Base-by-base conservation (phyloP, 179 eudicot species). In the Nepenthes alata region DNA sequence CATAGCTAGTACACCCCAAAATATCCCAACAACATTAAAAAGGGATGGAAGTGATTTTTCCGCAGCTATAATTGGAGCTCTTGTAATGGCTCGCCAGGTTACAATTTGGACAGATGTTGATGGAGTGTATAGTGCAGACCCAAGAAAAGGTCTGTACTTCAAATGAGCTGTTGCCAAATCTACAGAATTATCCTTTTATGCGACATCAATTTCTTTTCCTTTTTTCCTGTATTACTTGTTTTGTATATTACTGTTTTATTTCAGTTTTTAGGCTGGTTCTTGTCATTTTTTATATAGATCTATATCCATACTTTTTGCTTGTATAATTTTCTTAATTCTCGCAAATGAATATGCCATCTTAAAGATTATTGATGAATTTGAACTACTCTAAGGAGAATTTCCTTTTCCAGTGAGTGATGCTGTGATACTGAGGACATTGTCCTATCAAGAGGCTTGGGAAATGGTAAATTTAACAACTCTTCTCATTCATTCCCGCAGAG, bases 401-500 rank as follows among this genome's bases (percentile, higher is more conserved):
- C 12, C 38, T 5, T 66, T 62, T 75, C 77, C 91, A 91, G 99
- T 94, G 70, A 94, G 85, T 70, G 99, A 94, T 73, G 97, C 99
- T 57, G 97, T 94, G 69, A 78, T 91, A 69, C 78, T 94, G 74
- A 76, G 77, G 73, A 84, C 77, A 10, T 69, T 91, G 75, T 91
- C 99, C 62, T 94, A 94, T 76, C 99, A 94, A 75, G 97, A 94
- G 80, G 99, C 99, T 57, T 94, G 99, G 99, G 97, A 90, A 80
- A 90, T 90, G 99, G 97, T 90, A 70, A 67, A 50, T 57, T 9
- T 49, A 44, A 15, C 45, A 49, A n/a, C 16, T 60, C 67, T 68
- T 64, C 54, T 57, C 16, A 25, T 39, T 51, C 67, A 35, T 59
- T 9, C 2, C 15, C 13, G 14, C 47, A 12, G 37, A 44, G 35